phyloP scores from a whole-genome alignment of 345 rosid species.

The Barbarea vulgaris region DNA sequence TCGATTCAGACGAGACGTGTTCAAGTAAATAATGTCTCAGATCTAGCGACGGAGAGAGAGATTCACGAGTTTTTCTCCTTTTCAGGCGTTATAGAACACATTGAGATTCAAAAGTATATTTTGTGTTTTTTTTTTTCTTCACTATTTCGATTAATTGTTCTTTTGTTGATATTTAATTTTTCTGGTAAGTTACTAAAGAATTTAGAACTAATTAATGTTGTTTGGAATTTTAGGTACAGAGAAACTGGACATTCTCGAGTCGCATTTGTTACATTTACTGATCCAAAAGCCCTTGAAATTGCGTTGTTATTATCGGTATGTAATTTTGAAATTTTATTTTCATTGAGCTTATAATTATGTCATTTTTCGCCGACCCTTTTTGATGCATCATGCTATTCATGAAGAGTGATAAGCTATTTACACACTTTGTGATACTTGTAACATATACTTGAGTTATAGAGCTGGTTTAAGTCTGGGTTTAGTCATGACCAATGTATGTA shows the following conservation, averaged over 20 bases:
- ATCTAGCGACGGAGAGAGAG: slow-evolving; percentile 97
- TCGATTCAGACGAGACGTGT: slow-evolving; percentile 70
- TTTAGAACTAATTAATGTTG: slow-evolving; percentile 13
- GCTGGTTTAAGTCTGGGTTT: background rate
- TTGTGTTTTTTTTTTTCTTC: background rate
- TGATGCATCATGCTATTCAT: background rate
- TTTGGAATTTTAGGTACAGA: slow-evolving; percentile 44
- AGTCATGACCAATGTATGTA: background rate
- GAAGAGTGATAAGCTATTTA: background rate
- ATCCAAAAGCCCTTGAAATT: slow-evolving; percentile 87
- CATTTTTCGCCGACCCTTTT: background rate
- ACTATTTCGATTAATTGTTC: background rate
- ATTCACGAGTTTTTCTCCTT: slow-evolving; percentile 98
- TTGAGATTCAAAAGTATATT: slow-evolving; percentile 61
- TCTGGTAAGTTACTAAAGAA: background rate
- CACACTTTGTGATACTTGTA: background rate
- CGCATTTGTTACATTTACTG: slow-evolving; percentile 85
- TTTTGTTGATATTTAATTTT: background rate
- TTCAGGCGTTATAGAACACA: slow-evolving; percentile 83
- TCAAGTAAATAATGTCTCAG: slow-evolving; percentile 78
- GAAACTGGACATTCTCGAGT: slow-evolving; percentile 57
- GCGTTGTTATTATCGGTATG: slow-evolving; percentile 76
- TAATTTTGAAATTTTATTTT: background rate
- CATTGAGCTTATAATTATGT: background rate
- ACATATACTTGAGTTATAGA: background rate